phyloP scores from a whole-genome alignment of 805 yeast species.

The Kodamaea neixiangensis region DNA sequence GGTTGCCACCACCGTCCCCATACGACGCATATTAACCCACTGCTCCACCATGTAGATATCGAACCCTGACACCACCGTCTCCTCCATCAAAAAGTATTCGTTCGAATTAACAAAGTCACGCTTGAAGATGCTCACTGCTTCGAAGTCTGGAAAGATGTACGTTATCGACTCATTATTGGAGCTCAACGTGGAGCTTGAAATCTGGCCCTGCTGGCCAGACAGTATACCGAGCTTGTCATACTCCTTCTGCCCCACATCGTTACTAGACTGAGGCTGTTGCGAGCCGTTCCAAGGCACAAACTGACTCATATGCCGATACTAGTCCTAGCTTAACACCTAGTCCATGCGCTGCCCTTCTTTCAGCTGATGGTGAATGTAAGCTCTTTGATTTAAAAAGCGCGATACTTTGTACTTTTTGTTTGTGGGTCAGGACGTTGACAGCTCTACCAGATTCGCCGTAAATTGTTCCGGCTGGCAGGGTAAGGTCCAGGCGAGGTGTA shows the following conservation, averaged over 20 bases:
- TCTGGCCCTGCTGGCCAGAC: not conserved
- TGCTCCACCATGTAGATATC: slow-evolving; percentile 93
- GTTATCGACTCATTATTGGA: slow-evolving; percentile 25
- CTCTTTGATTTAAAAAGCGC: too few species aligned
- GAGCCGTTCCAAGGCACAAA: not conserved
- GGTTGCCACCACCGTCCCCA: slow-evolving; percentile 70
- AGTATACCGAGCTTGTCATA: not conserved
- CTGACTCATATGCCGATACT: not conserved
- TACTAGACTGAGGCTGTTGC: not conserved
- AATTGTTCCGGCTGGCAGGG: too few species aligned
- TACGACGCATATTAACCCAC: slow-evolving; percentile 78
- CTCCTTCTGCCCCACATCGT: not conserved
- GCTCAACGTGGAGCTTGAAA: not conserved
- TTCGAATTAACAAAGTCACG: slow-evolving; percentile 34
- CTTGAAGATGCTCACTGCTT: slow-evolving; percentile 51
- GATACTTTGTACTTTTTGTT: too few species aligned
- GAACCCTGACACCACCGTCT: slow-evolving; percentile 63
- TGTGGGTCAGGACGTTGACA: too few species aligned
- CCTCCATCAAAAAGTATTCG: slow-evolving; percentile 45
- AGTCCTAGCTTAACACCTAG: not conserved
- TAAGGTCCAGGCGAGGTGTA: too few species aligned
- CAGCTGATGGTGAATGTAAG: too few species aligned
- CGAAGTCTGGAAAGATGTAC: slow-evolving; percentile 57
- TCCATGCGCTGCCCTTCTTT: too few species aligned
- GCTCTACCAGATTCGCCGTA: too few species aligned